These are phyloP conservation scores for Tetraselmis chui DNA, from an alignment of 139 green algal genomes.

Conservation along the genomic window DNA sequence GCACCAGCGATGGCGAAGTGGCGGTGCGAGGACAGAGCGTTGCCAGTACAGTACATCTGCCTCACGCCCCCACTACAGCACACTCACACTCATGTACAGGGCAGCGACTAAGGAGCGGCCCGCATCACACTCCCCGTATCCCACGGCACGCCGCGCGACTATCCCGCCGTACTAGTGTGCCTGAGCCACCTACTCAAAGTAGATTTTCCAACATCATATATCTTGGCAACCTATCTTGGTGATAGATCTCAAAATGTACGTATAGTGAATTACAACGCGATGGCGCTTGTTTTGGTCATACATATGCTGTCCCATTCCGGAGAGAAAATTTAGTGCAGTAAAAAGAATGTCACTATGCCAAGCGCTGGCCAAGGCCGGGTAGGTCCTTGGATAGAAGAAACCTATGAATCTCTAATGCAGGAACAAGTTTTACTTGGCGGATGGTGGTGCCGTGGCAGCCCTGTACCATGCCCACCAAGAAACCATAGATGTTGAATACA, in stretches of 20 bases:
- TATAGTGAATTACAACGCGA: too few relatives aligned
- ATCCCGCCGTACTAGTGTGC: neutral
- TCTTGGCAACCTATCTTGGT: neutral
- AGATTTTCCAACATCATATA: constrained; percentile 1
- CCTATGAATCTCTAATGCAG: constrained; percentile 1
- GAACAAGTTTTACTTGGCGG: neutral
- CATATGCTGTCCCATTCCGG: neutral
- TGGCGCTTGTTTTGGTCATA: neutral
- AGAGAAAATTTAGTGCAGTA: neutral
- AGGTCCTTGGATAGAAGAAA: constrained; percentile 1
- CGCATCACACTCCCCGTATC: neutral
- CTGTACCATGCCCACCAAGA: neutral
- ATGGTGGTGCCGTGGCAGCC: neutral
- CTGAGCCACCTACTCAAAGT: neutral
- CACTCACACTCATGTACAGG: neutral
- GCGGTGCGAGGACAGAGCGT: neutral
- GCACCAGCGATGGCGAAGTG: neutral
- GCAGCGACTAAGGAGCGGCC: neutral
- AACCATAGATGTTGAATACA: neutral
- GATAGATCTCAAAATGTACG: neutral
- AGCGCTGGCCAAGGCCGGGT: neutral
- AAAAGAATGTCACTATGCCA: neutral
- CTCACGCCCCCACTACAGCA: neutral
- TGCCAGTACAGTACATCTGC: neutral
- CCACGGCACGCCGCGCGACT: neutral